Evolutionary conservation across 208 protist genomes (phyloP).

Genomic region (Trichomonas vaginalis): DNA sequence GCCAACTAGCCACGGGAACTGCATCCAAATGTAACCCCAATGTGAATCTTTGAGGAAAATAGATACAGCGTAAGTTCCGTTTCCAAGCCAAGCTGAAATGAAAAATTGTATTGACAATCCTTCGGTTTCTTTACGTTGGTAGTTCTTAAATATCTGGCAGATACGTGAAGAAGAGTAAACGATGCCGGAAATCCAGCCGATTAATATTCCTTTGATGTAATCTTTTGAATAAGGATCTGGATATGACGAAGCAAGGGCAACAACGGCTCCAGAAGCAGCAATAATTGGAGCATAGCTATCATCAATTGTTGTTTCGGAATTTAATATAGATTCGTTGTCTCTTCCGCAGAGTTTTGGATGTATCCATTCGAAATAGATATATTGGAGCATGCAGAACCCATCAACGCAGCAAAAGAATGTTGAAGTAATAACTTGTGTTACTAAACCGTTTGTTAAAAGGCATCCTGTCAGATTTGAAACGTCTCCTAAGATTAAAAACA

Average conservation of each 20-base stretch:
- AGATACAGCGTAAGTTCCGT: neutral
- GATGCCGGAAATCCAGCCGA: neutral
- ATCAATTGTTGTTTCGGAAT: neutral
- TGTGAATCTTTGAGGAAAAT: neutral
- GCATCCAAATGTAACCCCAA: neutral
- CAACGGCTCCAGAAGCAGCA: neutral
- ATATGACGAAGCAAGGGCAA: neutral
- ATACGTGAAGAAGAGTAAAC: neutral
- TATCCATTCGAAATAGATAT: neutral
- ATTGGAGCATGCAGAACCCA: neutral
- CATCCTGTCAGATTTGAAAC: neutral
- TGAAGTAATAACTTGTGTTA: constrained; percentile 6
- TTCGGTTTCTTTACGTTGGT: neutral
- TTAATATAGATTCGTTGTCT: neutral
- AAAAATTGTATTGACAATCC: neutral
- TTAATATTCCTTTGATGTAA: neutral
- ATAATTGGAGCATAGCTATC: neutral
- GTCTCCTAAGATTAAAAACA: neutral
- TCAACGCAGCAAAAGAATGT: neutral
- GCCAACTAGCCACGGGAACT: neutral
- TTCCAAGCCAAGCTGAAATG: neutral
- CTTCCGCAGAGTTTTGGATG: neutral
- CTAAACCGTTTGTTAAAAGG: neutral
- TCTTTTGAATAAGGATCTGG: neutral
- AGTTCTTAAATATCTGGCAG: neutral